Evolutionary conservation across 306 rosid genomes (phyloP), one percentile per base, ranked within the genome.

Genomic region (Biancaea sappan): DNA sequence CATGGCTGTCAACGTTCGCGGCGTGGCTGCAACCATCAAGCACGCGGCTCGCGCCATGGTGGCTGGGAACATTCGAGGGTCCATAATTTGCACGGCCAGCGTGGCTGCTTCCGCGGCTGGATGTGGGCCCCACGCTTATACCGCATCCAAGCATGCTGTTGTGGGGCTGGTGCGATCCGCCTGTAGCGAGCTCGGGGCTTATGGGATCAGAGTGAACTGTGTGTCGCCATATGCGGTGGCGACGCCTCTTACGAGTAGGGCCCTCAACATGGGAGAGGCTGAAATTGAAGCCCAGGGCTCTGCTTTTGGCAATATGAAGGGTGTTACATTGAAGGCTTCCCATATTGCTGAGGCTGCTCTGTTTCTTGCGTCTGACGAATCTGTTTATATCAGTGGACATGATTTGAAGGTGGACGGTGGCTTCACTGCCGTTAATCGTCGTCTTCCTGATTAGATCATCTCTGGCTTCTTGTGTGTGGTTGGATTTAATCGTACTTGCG

Each of bases 311-410:
- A 92, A 88, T 56, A 75, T 89, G 86, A 83, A 92, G 69, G 97
- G 97, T 7, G 37, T 86, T n/a, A 78, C 76, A 6, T 77, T 92
- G 82, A 85, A 82, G 80, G 62, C 87, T 0, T 75, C 21, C 13
- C 92, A 92, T 60, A 64, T 89, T 24, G 97, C 96, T 0, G 84
- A 92, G 60, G 89, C 86, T n/a, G 97, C 88, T 37, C 28, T 89
- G 40, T 92, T 89, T 84, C 90, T 92, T 77, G 96, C 96, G 2
- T 65, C 90, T 1, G 97, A 92, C 25, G 93, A 89, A 41, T 84
- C 97, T 0, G 81, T 48, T 32, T 92, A 86, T 57, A 64, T 92
- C 1, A 88, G 93, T 61, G 96, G 97, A 0, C 96, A 80, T 1
- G 74, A 88, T 63, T 62, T 92, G 78, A 83, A 74, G 1, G 87